Conservation (phyloP, 331 rosid species). For the Rosa hybrid region DNA sequence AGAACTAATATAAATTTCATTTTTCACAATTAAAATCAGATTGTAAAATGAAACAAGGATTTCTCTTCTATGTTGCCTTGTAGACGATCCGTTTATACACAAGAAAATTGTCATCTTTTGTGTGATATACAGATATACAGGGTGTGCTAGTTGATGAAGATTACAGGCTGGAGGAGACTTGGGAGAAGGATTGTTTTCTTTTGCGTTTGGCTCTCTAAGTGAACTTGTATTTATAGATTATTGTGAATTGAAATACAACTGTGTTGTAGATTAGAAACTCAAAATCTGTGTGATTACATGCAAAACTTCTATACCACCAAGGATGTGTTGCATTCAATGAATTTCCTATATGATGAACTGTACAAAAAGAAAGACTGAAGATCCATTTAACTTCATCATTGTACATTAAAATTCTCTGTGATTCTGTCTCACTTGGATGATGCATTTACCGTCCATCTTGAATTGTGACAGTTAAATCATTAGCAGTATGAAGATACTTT, state of each 20-base stretch:
- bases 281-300: background rate
- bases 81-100: constrained; percentile 1
- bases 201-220: background rate
- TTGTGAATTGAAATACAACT: background rate
- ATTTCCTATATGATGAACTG: background rate
- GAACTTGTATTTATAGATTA: too few species aligned
- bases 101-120: background rate
- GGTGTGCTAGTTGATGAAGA: constrained; percentile 3
- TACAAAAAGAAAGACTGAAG: background rate
- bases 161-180: background rate
- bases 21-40: background rate
- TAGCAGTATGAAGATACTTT: constrained; percentile 7
- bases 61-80: background rate
- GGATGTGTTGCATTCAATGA: background rate
- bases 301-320: background rate
- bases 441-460: background rate
- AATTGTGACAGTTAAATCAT: constrained; percentile 9
- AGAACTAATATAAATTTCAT: background rate
- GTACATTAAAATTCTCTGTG: background rate
- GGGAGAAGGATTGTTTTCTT: background rate
- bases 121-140: constrained; percentile 24
- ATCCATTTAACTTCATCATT: background rate
- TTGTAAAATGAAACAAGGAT: background rate
- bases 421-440: background rate
- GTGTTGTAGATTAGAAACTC: background rate